Conservation (phyloP, 1,139 yeast genomes). For the Diutina catenulata region DNA sequence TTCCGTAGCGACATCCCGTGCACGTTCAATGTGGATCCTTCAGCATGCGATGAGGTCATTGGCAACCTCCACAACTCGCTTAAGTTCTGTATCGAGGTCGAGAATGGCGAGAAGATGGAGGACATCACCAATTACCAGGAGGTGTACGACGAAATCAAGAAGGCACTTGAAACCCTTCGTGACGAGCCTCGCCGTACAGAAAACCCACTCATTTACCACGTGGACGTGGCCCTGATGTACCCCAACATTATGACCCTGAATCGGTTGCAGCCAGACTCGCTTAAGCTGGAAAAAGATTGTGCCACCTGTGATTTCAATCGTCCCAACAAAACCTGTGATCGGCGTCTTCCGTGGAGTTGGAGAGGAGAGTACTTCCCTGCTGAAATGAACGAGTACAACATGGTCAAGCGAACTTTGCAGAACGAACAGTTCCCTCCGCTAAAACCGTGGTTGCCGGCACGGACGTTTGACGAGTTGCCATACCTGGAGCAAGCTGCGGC, state of each 20-base stretch:
- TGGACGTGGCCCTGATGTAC: slow-evolving; percentile 98
- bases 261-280: slow-evolving; percentile 94
- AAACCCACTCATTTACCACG: slow-evolving; percentile 85
- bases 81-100: slow-evolving; percentile 76
- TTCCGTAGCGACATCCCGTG: slow-evolving; percentile 79
- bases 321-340: slow-evolving; percentile 88
- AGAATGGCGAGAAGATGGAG: slow-evolving; percentile 55
- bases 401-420: slow-evolving; percentile 77
- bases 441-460: slow-evolving; percentile 40
- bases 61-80: slow-evolving; percentile 66
- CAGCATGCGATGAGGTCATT: slow-evolving; percentile 71
- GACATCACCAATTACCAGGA: slow-evolving; percentile 78
- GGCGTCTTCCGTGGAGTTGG: slow-evolving; percentile 95
- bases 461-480: slow-evolving; percentile 64
- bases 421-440: slow-evolving; percentile 66
- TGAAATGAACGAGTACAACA: slow-evolving; percentile 78
- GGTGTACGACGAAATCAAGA: slow-evolving; percentile 45
- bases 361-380: slow-evolving; percentile 95
- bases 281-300: slow-evolving; percentile 91
- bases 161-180: slow-evolving; percentile 45
- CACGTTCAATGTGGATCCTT: slow-evolving; percentile 68
- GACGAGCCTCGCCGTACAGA: slow-evolving; percentile 57
- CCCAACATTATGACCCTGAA: slow-evolving; percentile 98
- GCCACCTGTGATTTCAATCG: slow-evolving; percentile 96
- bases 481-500: slow-evolving; percentile 68